Evolutionary conservation across 192 early-diverging fungal genomes (phyloP), one percentile per base, ranked within the genome.

Genomic region (Backusella westeae): DNA sequence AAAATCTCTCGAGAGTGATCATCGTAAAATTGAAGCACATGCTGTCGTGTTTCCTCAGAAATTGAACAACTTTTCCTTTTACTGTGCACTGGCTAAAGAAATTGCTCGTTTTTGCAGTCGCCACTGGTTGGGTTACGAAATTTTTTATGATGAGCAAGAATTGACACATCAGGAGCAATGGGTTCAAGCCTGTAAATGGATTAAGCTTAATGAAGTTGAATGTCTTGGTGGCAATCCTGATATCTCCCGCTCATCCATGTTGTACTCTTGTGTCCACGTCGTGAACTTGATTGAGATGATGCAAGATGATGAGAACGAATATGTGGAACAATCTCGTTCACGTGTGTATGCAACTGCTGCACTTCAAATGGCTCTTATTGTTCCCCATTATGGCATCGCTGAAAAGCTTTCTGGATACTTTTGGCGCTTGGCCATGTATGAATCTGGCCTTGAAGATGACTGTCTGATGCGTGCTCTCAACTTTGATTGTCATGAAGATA

Each of bases 301-400:
- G 26, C 71, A 83, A 35, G 72, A 79, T 32, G 74, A 80, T 21
- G 53, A 46, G 4, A 35, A 75, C 41, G 49, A 68, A 12, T 49
- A 77, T 34, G 59, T 68, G 5, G 74, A 65, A 0, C 72, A 73
- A 65, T 68, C 71, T 12, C 74, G 63, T 21, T 75, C 75, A 14
- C 78, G 82, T 26, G 73, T 73, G 9, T 83, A 83, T 69, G 82
- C 82, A 5, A 83, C 74, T 21, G 82, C 78, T n/a, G 76, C 82
- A 39, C 69, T 83, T 6, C 78, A 83, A 42, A 56, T 78, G 75
- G 74, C 75, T 26, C 38, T 77, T 0, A 41, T 75, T 36, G 41
- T 79, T 21, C 75, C 82, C 21, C 70, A 49, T 21, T 66, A 44
- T 8, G 52, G 34, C 42, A 15, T 83, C 0, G 56, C 77, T 19